Base-by-base conservation (phyloP, 768 basidiomycete genomes). In the Clavulina sp. region DNA sequence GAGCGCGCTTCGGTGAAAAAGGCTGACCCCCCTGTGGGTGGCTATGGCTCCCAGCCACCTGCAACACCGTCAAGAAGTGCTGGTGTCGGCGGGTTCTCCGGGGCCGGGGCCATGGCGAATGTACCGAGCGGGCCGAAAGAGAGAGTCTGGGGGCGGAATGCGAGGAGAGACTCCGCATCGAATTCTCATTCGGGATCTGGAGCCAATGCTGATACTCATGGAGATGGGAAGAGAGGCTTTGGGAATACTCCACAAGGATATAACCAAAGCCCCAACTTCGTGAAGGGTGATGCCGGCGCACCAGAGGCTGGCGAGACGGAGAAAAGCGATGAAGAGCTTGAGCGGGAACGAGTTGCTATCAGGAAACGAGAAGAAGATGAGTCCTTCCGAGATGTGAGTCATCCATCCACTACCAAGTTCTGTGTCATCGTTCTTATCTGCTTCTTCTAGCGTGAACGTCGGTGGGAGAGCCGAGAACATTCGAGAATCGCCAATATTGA, bases 1-100 rank as follows among this genome's bases (percentile, higher is more conserved):
- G 91, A 96, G 66, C 78, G 86, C 21, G 86, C 91, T 0, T 88
- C 87, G 5, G 92, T 91, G 66, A 70, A 84, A 32, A 89, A 92
- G 61, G 76, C 84, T 19, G 89, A 93, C 64, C 91, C 92, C 66
- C 63, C 83, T 66, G 54, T 55, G 19, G 23, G 52, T 3, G 52
- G 44, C 7, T 34, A 49, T 6, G 30, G 29, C 23, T 23, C 44
- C 6, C 28, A 21, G 24, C n/a, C n/a, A 4, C 29, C 9, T 48
- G 40, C 34, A 47, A 48, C 9, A 16, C 26, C 26, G 7, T 32
- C 34, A 2, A 31, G 53, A 18, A 21, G 23, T 6, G 36, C 26
- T 41, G 55, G 54, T 50, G 54, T 38, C 29, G 54, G 48, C 18
- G 41, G 48, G 32, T 41, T 41, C 34, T 34, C 48, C 13, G 51